Evolutionary conservation across 352 stramenopile species (phyloP).

Genomic region (Pythium folliculosum): DNA sequence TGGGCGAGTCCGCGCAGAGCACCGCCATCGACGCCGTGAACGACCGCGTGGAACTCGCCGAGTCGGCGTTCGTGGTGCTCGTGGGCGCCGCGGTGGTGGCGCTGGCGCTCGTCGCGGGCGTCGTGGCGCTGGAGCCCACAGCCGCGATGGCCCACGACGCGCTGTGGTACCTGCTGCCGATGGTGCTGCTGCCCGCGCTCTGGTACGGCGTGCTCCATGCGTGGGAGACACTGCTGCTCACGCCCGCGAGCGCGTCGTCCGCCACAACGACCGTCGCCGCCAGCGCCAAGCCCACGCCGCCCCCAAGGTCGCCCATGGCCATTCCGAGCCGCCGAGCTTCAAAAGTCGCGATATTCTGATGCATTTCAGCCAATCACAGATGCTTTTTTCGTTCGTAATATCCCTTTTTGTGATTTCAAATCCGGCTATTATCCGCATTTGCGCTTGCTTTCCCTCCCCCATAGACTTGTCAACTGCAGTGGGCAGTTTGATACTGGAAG

Average conservation of each 20-base stretch:
- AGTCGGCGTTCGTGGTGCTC: constrained; percentile 38
- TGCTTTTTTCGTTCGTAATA: background rate
- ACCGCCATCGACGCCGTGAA: constrained; percentile 13
- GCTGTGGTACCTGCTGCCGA: constrained; percentile 45
- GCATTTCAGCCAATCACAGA: constrained; percentile 22
- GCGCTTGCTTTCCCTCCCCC: no score
- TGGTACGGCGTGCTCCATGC: constrained; percentile 51
- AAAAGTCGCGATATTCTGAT: constrained; percentile 34
- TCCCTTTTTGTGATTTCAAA: background rate
- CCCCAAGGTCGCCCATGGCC: background rate
- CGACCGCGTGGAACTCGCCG: constrained; percentile 35
- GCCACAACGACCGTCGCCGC: background rate
- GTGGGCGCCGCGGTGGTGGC: constrained; percentile 29
- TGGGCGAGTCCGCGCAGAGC: constrained; percentile 22
- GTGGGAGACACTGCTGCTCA: constrained; percentile 43
- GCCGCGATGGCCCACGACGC: constrained; percentile 35
- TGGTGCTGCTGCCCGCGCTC: constrained; percentile 47
- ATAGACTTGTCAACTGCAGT: background rate
- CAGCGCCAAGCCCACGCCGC: background rate
- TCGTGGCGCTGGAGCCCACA: constrained; percentile 36
- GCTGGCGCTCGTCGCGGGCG: constrained; percentile 39
- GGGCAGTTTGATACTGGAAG: background rate
- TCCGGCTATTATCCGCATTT: background rate
- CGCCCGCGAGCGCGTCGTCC: background rate
- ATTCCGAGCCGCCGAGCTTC: constrained; percentile 7